A percentile compares a stretch with the other conserved stretches of the same genome.
Evolutionary conservation across 768 basidiomycete species (phyloP).

Genomic region (Myochromella boudieri): DNA sequence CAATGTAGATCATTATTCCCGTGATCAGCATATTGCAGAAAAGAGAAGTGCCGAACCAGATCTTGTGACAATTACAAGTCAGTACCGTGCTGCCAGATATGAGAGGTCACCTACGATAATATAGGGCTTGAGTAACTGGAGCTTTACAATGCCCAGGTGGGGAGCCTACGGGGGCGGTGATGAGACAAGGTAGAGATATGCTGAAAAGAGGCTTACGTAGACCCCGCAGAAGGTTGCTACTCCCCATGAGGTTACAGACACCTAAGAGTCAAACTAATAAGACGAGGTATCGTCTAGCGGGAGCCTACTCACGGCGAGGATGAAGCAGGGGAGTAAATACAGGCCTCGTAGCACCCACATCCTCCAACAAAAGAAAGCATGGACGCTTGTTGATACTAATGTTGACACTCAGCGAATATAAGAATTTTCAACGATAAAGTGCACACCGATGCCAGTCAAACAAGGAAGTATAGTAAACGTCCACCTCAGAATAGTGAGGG

Average conservation of each 20-base stretch:
- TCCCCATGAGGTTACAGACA: conserved; percentile 11
- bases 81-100: not conserved
- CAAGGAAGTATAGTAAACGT: conserved; percentile 15
- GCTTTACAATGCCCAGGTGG: conserved; percentile 5
- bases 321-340: conserved; percentile 10
- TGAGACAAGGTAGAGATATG: too few species aligned
- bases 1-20: conserved; percentile 23
- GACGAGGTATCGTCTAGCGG: not conserved
- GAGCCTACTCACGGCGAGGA: conserved; percentile 4
- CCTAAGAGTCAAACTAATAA: not conserved
- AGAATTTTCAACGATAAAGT: not conserved
- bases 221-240: conserved; percentile 10
- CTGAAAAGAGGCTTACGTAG: conserved; percentile 2
- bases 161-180: not conserved
- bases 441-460: conserved; percentile 19
- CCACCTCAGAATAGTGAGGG: conserved; percentile 10
- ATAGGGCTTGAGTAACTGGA: conserved; percentile 10
- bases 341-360: conserved; percentile 18
- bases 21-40: conserved; percentile 25
- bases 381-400: conserved; percentile 13
- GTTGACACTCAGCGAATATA: not conserved
- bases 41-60: conserved; percentile 25
- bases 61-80: conserved; percentile 5
- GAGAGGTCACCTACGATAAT: conserved; percentile 10
- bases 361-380: conserved; percentile 23